Conservation (phyloP, 345 rosid genomes). For the Murraya paniculata region DNA sequence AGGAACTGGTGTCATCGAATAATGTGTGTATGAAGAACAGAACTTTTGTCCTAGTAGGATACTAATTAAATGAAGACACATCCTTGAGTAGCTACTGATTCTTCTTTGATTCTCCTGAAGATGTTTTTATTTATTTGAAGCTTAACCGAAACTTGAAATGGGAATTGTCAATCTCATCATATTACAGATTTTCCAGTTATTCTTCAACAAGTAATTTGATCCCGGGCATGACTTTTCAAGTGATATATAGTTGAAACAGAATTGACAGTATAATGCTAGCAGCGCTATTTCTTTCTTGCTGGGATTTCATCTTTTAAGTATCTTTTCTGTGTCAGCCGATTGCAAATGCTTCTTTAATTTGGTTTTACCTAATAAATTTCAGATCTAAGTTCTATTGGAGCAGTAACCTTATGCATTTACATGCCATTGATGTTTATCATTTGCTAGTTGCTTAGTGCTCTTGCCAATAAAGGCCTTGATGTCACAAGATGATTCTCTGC, state of each 20-base stretch:
- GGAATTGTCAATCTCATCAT: neutral
- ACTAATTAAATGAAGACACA: neutral
- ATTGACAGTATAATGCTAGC: neutral
- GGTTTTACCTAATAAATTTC: no score
- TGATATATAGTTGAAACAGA: neutral
- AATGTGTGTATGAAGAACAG: neutral
- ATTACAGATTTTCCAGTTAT: neutral
- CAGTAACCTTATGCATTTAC: neutral
- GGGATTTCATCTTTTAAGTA: neutral
- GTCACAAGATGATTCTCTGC: neutral
- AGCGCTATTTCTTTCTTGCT: neutral
- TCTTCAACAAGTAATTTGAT: neutral
- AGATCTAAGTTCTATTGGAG: neutral
- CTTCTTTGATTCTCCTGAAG: neutral
- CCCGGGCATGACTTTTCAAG: no score
- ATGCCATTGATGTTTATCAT: neutral
- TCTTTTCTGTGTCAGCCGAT: neutral
- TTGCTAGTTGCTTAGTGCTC: neutral
- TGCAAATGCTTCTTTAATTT: neutral
- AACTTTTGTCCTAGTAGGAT: neutral
- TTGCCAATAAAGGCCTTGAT: neutral
- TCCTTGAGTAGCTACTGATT: neutral
- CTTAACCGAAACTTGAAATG: neutral
- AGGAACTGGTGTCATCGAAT: neutral
- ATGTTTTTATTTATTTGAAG: neutral